Evolutionary conservation across 2,329 filamentous ascomycete species (phyloP).

Genomic region (Shiraia bambusicola): DNA sequence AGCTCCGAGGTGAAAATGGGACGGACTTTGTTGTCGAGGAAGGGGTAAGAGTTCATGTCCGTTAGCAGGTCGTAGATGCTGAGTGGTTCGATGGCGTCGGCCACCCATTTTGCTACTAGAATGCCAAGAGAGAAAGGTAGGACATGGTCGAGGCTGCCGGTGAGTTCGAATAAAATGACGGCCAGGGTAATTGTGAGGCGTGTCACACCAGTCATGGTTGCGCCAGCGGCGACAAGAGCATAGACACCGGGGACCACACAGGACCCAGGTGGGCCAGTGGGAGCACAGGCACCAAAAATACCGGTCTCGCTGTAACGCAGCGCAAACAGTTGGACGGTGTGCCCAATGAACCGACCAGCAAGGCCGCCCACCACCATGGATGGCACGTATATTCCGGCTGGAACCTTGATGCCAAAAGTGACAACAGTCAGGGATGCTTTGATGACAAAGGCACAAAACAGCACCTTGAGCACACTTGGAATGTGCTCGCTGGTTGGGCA

Average conservation of each 20-base stretch:
- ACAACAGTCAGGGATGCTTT: constrained; percentile 87
- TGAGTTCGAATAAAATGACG: constrained; percentile 94
- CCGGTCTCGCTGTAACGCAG: constrained; percentile 69
- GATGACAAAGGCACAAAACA: constrained; percentile 79
- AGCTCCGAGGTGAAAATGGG: constrained; percentile 87
- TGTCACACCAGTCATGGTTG: constrained; percentile 97
- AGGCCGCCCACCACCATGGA: constrained; percentile 98
- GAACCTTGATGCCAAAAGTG: constrained; percentile 95
- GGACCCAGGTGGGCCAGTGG: constrained; percentile 66
- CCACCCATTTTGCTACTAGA: constrained; percentile 96
- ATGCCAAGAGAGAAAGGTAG: constrained; percentile 91
- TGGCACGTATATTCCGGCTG: constrained; percentile 94
- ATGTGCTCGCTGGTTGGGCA: constrained; percentile 79
- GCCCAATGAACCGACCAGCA: constrained; percentile 84
- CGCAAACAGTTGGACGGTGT: constrained; percentile 79
- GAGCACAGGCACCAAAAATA: constrained; percentile 74
- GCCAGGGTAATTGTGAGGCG: constrained; percentile 89
- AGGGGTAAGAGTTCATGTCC: constrained; percentile 96
- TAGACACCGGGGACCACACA: constrained; percentile 98
- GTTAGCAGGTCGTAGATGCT: constrained; percentile 96
- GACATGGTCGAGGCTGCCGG: constrained; percentile 91
- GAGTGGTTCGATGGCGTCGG: constrained; percentile 88
- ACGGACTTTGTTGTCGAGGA: constrained; percentile 94
- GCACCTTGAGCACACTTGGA: constrained; percentile 69
- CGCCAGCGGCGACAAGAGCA: constrained; percentile 88